phyloP scores from a whole-genome alignment of 2,329 filamentous ascomycete genomes.

The Pseudocercospora fuligena region DNA sequence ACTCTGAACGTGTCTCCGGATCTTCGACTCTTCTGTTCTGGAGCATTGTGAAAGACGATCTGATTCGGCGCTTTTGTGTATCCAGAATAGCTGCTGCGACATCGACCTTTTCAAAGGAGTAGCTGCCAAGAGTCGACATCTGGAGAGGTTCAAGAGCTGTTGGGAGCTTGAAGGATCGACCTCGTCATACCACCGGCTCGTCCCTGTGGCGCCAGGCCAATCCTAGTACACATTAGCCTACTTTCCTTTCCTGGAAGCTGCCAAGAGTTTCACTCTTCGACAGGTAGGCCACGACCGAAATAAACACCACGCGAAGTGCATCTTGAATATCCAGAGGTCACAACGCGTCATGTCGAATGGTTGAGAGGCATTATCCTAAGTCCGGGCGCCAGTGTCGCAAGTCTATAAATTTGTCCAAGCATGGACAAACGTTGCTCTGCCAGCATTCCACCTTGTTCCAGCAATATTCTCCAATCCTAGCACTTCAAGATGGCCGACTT shows the following conservation, averaged over 20 bases:
- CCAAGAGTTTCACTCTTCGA: not conserved
- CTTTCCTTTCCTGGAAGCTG: constrained; percentile 3
- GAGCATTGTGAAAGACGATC: not conserved
- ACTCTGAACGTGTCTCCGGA: not conserved
- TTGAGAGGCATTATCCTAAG: not conserved
- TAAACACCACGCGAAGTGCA: not conserved
- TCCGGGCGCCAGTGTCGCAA: not conserved
- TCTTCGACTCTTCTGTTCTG: not conserved
- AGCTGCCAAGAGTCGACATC: constrained; percentile 1
- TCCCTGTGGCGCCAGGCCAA: not conserved
- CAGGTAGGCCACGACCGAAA: not conserved
- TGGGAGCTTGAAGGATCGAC: not conserved
- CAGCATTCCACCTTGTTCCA: not conserved
- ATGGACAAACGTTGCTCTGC: not conserved
- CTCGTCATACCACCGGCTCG: not conserved
- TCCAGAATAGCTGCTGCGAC: constrained; percentile 4
- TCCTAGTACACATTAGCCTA: not conserved
- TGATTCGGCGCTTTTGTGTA: not conserved
- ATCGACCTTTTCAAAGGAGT: not conserved
- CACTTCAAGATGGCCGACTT: not conserved
- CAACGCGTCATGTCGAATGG: not conserved
- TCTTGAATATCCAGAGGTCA: not conserved
- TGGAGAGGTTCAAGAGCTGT: not conserved
- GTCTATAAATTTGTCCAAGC: not conserved
- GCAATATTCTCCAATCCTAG: not conserved